phyloP scores from a whole-genome alignment of 1,139 yeast species.

The Geotrichum histeridarum region DNA sequence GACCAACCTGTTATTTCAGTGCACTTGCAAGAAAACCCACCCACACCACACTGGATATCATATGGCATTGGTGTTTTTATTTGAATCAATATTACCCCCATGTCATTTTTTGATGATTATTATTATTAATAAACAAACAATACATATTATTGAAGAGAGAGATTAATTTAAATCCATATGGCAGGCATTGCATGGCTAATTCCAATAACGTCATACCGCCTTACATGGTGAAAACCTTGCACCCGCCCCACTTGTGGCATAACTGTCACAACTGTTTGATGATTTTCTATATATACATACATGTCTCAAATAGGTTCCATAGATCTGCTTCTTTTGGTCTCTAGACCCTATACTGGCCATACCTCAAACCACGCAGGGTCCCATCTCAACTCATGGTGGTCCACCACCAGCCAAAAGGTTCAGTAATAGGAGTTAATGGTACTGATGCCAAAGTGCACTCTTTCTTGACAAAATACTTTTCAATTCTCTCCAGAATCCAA shows the following conservation, averaged over 20 bases:
- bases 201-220: not conserved
- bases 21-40: no score
- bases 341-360: not conserved
- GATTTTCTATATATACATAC: no score
- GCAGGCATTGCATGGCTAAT: not conserved
- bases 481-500: slow-evolving; percentile 14
- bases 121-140: no score
- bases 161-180: no score
- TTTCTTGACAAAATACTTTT: not conserved
- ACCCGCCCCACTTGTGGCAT: not conserved
- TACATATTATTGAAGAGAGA: no score
- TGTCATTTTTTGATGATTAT: no score
- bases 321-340: not conserved
- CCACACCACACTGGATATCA: no score
- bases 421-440: not conserved
- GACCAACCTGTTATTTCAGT: no score
- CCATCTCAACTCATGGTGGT: not conserved
- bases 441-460: not conserved
- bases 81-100: no score
- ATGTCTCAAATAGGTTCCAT: no score
- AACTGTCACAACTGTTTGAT: not conserved
- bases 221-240: not conserved
- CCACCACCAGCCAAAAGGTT: slow-evolving; percentile 19
- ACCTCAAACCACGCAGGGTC: not conserved
- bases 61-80: no score